phyloP scores from a whole-genome alignment of 73 alveolate genomes.

The Tetrahymena malaccensis region DNA sequence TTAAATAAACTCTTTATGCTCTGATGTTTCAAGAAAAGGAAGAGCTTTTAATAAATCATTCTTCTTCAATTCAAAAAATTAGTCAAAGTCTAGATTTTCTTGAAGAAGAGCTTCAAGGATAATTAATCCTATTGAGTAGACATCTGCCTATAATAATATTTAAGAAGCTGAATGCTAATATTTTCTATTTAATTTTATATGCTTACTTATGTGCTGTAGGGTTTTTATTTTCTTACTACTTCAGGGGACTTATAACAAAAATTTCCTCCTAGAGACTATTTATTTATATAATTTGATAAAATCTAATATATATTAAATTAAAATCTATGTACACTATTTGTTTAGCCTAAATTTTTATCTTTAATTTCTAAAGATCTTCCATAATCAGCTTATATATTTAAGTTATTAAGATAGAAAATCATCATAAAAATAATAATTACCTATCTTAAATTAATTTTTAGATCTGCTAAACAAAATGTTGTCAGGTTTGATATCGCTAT shows the following conservation, averaged over 20 bases:
- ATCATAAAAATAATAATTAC: background rate
- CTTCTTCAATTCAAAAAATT: background rate
- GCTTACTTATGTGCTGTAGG: too few species aligned
- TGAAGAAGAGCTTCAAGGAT: background rate
- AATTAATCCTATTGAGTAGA: background rate
- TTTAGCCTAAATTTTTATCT: background rate
- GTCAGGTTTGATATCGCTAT: background rate
- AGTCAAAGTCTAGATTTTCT: background rate
- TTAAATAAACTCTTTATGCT: background rate
- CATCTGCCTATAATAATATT: background rate
- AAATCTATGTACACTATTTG: background rate
- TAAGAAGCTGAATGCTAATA: too few species aligned
- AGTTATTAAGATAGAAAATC: background rate
- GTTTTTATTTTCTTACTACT: background rate
- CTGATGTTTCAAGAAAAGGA: background rate
- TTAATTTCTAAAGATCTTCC: background rate
- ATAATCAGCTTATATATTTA: background rate
- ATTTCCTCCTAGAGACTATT: background rate
- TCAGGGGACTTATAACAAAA: background rate
- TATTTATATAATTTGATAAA: too few species aligned
- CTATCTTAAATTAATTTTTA: background rate
- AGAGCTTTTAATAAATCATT: background rate
- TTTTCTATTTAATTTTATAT: too few species aligned
- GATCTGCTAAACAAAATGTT: background rate
- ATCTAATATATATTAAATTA: too few species aligned